Percentiles rank a stretch among this genome's conserved stretches.
Conservation (phyloP, 352 stramenopile genomes). For the Phytopythium vexans region DNA sequence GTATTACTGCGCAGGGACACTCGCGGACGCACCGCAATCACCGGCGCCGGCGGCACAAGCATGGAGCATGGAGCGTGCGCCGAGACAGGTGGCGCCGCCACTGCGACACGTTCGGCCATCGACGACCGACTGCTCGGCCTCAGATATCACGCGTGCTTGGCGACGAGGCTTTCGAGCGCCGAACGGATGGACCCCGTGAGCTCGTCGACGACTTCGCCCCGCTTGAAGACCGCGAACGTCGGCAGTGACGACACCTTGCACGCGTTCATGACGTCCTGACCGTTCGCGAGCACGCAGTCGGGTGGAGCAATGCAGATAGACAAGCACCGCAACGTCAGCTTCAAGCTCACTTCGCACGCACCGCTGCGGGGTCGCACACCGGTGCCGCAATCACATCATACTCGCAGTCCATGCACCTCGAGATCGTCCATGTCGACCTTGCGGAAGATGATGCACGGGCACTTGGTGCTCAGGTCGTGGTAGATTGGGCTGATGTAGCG, state of each 20-base stretch:
- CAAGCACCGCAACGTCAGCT: background rate
- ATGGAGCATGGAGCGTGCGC: too few relatives aligned
- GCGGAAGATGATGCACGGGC: conserved; percentile 80
- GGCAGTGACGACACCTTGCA: conserved; percentile 86
- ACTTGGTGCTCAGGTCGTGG: conserved; percentile 83
- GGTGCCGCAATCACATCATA: background rate
- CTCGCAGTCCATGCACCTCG: conserved; percentile 32
- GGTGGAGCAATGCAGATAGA: background rate
- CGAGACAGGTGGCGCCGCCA: too few relatives aligned
- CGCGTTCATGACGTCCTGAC: conserved; percentile 49
- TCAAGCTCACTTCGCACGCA: too few relatives aligned
- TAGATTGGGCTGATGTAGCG: conserved; percentile 83
- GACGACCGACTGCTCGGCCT: too few relatives aligned
- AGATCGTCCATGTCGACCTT: conserved; percentile 86
- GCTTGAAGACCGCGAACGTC: conserved; percentile 93
- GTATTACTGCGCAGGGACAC: too few relatives aligned
- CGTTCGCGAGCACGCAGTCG: background rate
- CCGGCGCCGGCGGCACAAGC: too few relatives aligned
- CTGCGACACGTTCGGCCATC: too few relatives aligned
- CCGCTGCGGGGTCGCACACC: too few relatives aligned
- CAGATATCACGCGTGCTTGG: conserved; percentile 44
- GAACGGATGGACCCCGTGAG: conserved; percentile 72
- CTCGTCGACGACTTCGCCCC: conserved; percentile 85
- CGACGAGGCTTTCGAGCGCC: conserved; percentile 52
- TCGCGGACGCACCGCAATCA: too few relatives aligned